Conservation (phyloP, 2,329 filamentous ascomycete species). For the Calonectria fujianensis region DNA sequence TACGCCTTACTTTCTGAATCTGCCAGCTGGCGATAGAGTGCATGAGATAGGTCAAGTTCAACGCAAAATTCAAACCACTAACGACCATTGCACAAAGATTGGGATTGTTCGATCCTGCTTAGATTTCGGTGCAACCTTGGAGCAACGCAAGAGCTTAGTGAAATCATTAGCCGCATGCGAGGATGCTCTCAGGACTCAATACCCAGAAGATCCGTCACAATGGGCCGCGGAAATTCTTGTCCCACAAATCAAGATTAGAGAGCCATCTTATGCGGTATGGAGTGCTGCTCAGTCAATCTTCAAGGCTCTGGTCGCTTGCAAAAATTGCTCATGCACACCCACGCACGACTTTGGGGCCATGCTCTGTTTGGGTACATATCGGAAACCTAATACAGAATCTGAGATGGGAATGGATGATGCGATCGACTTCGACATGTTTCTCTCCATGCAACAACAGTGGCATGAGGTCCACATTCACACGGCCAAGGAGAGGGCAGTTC, state of each 20-base stretch:
- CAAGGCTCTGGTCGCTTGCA: constrained; percentile 22
- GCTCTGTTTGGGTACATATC: constrained; percentile 36
- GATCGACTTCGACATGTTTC: constrained; percentile 41
- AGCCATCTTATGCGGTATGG: constrained; percentile 34
- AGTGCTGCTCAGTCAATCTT: constrained; percentile 38
- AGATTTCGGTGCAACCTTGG: constrained; percentile 7
- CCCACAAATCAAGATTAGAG: constrained; percentile 17
- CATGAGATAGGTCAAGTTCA: not conserved
- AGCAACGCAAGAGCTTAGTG: constrained; percentile 17
- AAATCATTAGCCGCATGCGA: constrained; percentile 17
- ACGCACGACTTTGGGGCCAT: constrained; percentile 28
- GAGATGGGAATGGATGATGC: constrained; percentile 1
- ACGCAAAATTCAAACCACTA: not conserved
- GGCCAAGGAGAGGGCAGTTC: constrained; percentile 10
- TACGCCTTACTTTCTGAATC: not conserved
- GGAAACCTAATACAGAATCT: constrained; percentile 14
- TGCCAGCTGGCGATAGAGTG: not conserved
- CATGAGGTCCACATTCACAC: constrained; percentile 31
- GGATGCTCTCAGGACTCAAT: constrained; percentile 23
- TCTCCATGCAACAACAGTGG: constrained; percentile 27
- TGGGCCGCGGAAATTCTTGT: constrained; percentile 26
- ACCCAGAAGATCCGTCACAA: constrained; percentile 32
- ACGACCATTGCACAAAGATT: constrained; percentile 1
- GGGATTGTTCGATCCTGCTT: constrained; percentile 10
- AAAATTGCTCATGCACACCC: constrained; percentile 26